These are phyloP conservation scores for Hymenoscyphus salicellus DNA, from an alignment of 2,329 filamentous ascomycete species.

Conservation along the genomic window DNA sequence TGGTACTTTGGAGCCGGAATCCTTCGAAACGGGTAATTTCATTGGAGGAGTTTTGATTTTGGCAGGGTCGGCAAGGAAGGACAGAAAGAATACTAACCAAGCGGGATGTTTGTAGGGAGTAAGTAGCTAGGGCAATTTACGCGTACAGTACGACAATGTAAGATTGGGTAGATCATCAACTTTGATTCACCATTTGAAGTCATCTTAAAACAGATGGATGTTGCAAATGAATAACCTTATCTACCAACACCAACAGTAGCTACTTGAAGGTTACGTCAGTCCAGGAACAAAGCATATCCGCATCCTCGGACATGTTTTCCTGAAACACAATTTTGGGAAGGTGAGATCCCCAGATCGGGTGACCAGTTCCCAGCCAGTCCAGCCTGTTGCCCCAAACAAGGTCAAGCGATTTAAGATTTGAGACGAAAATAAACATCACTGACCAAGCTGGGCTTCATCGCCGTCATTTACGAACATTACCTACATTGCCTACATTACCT, in stretches of 20 bases:
- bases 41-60: constrained; percentile 11
- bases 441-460: not conserved
- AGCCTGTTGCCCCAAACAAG: constrained; percentile 13
- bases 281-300: constrained; percentile 1
- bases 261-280: constrained; percentile 5
- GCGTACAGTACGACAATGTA: not conserved
- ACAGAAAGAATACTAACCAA: not conserved
- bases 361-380: not conserved
- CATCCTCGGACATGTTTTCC: not conserved
- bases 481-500: not conserved
- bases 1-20: not conserved
- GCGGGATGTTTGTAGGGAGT: not conserved
- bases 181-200: not conserved
- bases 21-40: not conserved
- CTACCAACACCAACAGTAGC: not conserved
- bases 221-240: not conserved
- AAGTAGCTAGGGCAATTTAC: not conserved
- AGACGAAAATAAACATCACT: constrained; percentile 12
- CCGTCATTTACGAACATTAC: not conserved
- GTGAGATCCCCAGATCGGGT: constrained; percentile 15
- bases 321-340: constrained; percentile 18
- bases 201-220: not conserved
- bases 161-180: not conserved
- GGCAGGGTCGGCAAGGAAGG: constrained; percentile 9
- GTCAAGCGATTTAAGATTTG: constrained; percentile 18